A percentile compares a stretch with the other conserved stretches of the same genome.
These are phyloP conservation scores for Citrus glauca DNA, from an alignment of 345 rosid genomes.

Conservation along the genomic window DNA sequence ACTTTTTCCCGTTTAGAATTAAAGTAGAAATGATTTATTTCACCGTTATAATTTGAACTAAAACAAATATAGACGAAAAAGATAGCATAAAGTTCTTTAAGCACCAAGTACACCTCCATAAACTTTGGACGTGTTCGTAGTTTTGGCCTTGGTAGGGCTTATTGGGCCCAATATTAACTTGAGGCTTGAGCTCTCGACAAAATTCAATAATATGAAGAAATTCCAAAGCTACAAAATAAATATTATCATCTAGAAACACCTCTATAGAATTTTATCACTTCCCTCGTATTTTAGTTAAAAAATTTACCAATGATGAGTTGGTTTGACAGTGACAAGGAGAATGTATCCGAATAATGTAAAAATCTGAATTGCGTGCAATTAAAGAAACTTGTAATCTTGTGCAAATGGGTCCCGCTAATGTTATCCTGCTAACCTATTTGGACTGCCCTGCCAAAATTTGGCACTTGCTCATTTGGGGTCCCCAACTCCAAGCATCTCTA, in stretches of 20 bases:
- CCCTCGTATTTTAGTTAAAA: too few species aligned
- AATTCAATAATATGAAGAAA: background rate
- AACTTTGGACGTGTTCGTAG: background rate
- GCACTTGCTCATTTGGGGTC: background rate
- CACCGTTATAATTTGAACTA: constrained; percentile 5
- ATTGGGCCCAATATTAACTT: background rate
- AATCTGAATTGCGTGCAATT: too few species aligned
- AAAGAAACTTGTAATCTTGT: background rate
- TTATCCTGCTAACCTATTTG: background rate
- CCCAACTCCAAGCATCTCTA: background rate
- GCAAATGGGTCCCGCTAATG: background rate
- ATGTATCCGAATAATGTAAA: too few species aligned
- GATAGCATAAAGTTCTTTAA: background rate
- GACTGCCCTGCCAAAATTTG: background rate
- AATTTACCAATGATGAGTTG: too few species aligned
- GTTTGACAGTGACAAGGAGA: too few species aligned
- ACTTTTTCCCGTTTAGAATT: background rate
- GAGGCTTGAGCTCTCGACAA: background rate
- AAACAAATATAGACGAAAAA: background rate
- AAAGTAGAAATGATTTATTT: constrained; percentile 7
- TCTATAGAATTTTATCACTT: too few species aligned
- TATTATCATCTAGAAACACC: background rate
- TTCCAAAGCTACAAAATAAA: background rate
- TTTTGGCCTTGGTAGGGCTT: background rate
- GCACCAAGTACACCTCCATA: background rate